Percentiles rank a stretch among this genome's conserved stretches.
Evolutionary conservation across 78 protist genomes (phyloP).

Genomic region (Polysphondylium violaceum): DNA sequence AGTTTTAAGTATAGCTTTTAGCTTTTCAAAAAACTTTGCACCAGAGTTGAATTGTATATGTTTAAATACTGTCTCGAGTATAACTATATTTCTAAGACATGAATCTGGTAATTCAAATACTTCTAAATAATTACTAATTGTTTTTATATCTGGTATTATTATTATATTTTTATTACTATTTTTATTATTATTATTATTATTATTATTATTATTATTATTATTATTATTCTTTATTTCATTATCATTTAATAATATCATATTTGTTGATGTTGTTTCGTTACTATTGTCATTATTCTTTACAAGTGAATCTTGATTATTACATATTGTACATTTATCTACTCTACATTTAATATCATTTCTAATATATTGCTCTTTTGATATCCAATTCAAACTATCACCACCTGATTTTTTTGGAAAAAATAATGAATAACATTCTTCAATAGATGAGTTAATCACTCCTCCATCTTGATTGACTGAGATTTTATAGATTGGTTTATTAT

Average conservation of each 20-base stretch:
- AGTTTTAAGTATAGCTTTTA: conserved; percentile 20
- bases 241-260: neutral
- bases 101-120: conserved; percentile 17
- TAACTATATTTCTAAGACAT: conserved; percentile 8
- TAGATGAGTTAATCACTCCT: neutral
- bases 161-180: neutral
- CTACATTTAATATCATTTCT: conserved; percentile 35
- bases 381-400: conserved; percentile 16
- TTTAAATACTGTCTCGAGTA: conserved; percentile 51
- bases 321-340: conserved; percentile 3
- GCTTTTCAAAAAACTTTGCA: conserved; percentile 52
- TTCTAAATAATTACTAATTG: conserved; percentile 29
- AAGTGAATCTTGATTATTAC: neutral
- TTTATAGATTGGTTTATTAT: too few species aligned
- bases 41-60: conserved; percentile 57
- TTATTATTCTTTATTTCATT: neutral
- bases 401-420: conserved; percentile 33
- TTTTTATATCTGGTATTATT: conserved; percentile 46
- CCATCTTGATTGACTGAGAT: too few species aligned
- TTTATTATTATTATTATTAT: neutral
- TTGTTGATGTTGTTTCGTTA: neutral
- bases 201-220: neutral
- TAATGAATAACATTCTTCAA: conserved; percentile 34
- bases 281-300: neutral
- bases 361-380: conserved; percentile 63